These are phyloP conservation scores for Eucalyptus tenuipes DNA, from an alignment of 345 rosid genomes.

Conservation along the genomic window DNA sequence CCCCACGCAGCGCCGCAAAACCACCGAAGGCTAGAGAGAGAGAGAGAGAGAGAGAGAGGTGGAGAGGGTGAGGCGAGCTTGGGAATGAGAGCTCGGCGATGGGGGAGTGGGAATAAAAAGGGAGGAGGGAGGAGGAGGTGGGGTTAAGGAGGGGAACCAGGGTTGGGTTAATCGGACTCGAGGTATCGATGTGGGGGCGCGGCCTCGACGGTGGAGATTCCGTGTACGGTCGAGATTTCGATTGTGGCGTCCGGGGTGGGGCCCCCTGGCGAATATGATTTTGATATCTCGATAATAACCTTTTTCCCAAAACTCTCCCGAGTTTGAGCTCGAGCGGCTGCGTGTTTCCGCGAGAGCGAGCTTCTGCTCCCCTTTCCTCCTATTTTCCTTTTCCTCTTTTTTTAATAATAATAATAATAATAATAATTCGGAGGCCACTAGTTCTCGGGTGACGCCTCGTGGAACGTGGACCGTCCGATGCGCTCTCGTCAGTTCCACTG, in stretches of 20 bases:
- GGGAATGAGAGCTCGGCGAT: neutral
- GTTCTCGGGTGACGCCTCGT: neutral
- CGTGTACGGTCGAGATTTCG: neutral
- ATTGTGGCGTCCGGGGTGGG: neutral
- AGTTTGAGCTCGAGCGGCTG: conserved; percentile 75
- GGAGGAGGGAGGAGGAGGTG: neutral
- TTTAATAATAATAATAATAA: too few species aligned
- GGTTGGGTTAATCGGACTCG: conserved; percentile 15
- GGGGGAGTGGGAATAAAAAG: neutral
- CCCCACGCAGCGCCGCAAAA: neutral
- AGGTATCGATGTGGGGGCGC: neutral
- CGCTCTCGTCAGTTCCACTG: neutral
- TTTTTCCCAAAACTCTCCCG: conserved; percentile 20
- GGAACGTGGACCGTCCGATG: neutral
- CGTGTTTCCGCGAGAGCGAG: conserved; percentile 42
- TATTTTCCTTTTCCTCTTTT: neutral
- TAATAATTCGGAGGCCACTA: neutral
- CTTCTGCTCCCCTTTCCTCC: neutral
- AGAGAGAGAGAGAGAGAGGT: neutral
- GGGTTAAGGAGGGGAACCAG: conserved; percentile 4
- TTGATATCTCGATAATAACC: neutral
- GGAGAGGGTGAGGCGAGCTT: neutral
- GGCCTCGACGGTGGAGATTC: neutral
- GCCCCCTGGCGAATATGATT: neutral
- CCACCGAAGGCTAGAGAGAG: neutral